Evolutionary conservation across 495 filamentous ascomycete species (phyloP).

Genomic region (Aspergillus hancockii): DNA sequence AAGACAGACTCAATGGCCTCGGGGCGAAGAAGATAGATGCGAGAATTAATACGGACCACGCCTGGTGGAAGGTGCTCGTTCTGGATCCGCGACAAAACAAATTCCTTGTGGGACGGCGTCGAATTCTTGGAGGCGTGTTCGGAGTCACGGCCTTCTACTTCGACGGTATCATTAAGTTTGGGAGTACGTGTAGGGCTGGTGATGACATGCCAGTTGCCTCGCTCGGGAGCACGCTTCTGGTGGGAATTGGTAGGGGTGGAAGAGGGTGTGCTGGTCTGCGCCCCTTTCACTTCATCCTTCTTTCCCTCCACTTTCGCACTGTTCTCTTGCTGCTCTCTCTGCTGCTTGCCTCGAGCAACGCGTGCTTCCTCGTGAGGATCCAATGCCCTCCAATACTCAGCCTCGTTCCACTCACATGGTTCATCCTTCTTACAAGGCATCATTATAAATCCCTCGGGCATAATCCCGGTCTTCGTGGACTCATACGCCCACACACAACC

Average conservation of each 20-base stretch:
- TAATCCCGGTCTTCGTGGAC: slow-evolving; percentile 77
- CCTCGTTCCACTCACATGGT: slow-evolving; percentile 78
- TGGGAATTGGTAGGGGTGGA: neutral
- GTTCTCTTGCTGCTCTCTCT: slow-evolving; percentile 27
- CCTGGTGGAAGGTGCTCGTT: slow-evolving; percentile 68
- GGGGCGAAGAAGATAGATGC: slow-evolving; percentile 80
- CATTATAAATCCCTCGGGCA: slow-evolving; percentile 75
- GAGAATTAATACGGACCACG: slow-evolving; percentile 57
- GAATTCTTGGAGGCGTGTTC: neutral
- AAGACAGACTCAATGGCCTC: slow-evolving; percentile 95
- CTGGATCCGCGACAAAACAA: slow-evolving; percentile 56
- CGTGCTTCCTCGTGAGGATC: slow-evolving; percentile 50
- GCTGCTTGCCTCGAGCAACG: slow-evolving; percentile 29
- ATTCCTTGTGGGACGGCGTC: slow-evolving; percentile 59
- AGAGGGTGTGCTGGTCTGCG: neutral
- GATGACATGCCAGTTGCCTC: slow-evolving; percentile 26
- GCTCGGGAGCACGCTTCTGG: slow-evolving; percentile 20
- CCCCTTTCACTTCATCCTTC: neutral
- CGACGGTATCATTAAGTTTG: neutral
- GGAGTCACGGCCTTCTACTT: neutral
- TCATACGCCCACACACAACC: slow-evolving; percentile 96
- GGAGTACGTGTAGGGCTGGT: slow-evolving; percentile 1
- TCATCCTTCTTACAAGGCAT: slow-evolving; percentile 66
- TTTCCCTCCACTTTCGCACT: neutral
- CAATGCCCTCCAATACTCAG: slow-evolving; percentile 56